phyloP scores from a whole-genome alignment of 495 filamentous ascomycete species.

The Aspergillus baeticus region DNA sequence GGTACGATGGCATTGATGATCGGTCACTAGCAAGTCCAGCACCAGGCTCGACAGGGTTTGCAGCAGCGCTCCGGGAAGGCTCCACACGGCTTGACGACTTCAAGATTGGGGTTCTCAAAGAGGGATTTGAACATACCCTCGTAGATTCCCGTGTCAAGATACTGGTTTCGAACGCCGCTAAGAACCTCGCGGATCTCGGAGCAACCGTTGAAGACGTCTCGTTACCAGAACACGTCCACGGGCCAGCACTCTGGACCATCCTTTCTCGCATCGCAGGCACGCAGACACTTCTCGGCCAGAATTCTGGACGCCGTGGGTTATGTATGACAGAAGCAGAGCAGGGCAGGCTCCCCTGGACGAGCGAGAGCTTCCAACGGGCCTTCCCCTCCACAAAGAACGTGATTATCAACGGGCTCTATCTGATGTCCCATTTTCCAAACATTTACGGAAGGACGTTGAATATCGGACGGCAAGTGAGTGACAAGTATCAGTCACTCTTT shows the following conservation, averaged over 20 bases:
- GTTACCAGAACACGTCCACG: neutral
- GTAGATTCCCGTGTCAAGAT: neutral
- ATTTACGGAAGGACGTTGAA: slow-evolving; percentile 26
- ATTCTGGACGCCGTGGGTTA: neutral
- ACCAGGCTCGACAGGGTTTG: neutral
- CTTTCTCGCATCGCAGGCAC: neutral
- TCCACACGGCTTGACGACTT: neutral
- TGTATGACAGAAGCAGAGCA: slow-evolving; percentile 2
- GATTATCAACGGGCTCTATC: slow-evolving; percentile 8
- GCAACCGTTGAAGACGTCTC: neutral
- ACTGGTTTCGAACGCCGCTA: neutral
- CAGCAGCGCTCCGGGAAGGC: neutral
- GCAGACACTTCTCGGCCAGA: neutral
- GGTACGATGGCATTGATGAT: slow-evolving; percentile 3
- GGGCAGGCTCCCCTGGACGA: neutral
- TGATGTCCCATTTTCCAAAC: neutral
- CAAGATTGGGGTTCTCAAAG: neutral
- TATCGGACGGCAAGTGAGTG: slow-evolving; percentile 29
- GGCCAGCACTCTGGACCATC: neutral
- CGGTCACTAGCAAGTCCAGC: neutral
- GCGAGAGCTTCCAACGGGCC: neutral
- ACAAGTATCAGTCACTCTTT: slow-evolving; percentile 31
- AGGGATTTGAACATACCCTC: neutral
- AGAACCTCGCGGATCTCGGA: neutral
- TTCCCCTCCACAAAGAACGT: slow-evolving; percentile 1